phyloP scores from a whole-genome alignment of 2,329 filamentous ascomycete genomes.

The Cryphonectria parasitica region DNA sequence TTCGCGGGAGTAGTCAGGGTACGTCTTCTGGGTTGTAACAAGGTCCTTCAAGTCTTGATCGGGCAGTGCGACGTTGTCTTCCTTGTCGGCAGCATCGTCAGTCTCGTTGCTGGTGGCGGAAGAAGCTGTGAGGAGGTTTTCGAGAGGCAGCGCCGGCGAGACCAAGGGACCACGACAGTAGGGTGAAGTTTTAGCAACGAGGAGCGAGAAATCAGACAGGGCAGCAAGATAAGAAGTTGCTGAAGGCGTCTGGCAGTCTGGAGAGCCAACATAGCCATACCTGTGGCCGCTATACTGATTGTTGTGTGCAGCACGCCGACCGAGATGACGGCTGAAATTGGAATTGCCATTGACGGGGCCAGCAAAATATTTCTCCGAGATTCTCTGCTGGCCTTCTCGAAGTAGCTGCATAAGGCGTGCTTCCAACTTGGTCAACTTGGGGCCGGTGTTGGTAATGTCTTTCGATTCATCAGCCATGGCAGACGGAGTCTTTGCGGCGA shows the following conservation, averaged over 20 bases:
- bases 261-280: slow-evolving; percentile 11
- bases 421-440: not conserved
- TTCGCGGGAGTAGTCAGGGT: slow-evolving; percentile 16
- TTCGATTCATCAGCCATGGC: not conserved
- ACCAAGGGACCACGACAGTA: too few relatives aligned
- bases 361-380: not conserved
- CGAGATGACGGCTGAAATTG: not conserved
- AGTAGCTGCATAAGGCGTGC: not conserved
- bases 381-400: not conserved
- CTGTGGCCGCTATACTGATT: slow-evolving; percentile 1
- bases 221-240: not conserved
- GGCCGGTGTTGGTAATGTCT: not conserved
- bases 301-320: not conserved
- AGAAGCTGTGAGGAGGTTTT: not conserved
- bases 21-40: not conserved
- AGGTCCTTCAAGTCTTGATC: too few relatives aligned
- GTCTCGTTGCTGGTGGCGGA: not conserved
- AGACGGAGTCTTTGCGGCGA: not conserved
- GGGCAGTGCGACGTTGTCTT: not conserved
- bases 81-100: not conserved
- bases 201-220: not conserved
- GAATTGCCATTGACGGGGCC: not conserved
- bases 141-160: not conserved
- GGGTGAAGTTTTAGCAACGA: not conserved
- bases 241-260: not conserved